Percentiles rank a stretch among this genome's conserved stretches.
Conservation (phyloP, 2,329 filamentous ascomycete species). For the Huntiella savannae region DNA sequence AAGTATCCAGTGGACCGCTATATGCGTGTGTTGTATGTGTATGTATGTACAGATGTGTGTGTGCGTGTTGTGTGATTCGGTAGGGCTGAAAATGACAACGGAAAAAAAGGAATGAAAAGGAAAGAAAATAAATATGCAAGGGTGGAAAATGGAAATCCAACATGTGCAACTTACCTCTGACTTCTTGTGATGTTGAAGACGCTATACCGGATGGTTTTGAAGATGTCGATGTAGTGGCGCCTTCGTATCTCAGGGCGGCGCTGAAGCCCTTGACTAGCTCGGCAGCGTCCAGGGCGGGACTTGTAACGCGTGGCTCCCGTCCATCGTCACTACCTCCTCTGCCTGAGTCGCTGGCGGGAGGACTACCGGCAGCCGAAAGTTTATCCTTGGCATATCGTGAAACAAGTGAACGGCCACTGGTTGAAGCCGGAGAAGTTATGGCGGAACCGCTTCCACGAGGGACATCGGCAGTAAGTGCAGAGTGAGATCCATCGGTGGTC, state of each 20-base stretch:
- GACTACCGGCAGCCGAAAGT: background rate
- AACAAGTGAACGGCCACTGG: background rate
- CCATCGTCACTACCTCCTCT: background rate
- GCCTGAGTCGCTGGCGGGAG: background rate
- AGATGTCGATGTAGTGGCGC: background rate
- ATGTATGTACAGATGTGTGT: too few species aligned
- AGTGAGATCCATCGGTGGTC: too few species aligned
- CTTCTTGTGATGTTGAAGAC: background rate
- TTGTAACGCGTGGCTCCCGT: background rate
- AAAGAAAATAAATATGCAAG: background rate
- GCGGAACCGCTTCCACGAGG: too few species aligned
- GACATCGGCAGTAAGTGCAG: too few species aligned
- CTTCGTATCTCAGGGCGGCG: slow-evolving; percentile 8
- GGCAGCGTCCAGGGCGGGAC: background rate
- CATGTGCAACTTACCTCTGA: background rate
- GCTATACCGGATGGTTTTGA: background rate
- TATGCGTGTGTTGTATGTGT: too few species aligned
- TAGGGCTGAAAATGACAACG: background rate
- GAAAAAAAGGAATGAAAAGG: slow-evolving; percentile 2
- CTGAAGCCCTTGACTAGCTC: slow-evolving; percentile 9
- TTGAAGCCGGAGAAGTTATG: too few species aligned
- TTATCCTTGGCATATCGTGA: background rate
- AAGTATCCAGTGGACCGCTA: too few species aligned
- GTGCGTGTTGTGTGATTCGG: background rate
- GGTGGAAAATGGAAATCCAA: background rate